phyloP scores from a whole-genome alignment of 2,329 filamentous ascomycete species.

The Aspergillus spinulosporus region DNA sequence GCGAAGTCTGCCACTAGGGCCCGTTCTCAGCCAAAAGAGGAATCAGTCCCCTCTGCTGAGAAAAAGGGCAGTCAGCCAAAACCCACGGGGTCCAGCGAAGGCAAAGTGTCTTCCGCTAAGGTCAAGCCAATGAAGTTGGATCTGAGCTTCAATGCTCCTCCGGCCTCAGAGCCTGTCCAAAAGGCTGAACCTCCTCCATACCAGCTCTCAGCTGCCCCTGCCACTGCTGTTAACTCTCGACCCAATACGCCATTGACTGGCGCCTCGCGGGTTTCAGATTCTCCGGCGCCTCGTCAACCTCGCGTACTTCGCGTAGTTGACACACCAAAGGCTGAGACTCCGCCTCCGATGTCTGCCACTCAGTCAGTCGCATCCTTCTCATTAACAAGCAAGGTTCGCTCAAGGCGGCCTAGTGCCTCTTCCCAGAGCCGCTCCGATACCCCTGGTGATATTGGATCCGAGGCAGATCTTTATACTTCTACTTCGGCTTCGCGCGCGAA shows the following conservation, averaged over 20 bases:
- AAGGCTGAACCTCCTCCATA: conserved; percentile 27
- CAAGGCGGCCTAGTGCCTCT: conserved; percentile 47
- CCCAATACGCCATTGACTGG: conserved; percentile 50
- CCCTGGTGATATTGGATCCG: conserved; percentile 60
- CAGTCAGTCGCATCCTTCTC: conserved; percentile 36
- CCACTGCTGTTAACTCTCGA: conserved; percentile 45
- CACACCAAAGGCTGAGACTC: conserved; percentile 55
- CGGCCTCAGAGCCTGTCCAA: conserved; percentile 21
- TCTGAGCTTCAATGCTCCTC: conserved; percentile 26
- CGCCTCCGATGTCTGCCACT: conserved; percentile 31
- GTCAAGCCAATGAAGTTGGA: conserved; percentile 38
- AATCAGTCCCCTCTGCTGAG: conserved; percentile 18
- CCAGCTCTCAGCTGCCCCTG: conserved; percentile 27
- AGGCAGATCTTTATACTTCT: conserved; percentile 59
- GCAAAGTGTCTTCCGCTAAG: conserved; percentile 22
- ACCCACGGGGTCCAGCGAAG: conserved; percentile 12
- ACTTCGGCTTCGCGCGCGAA: conserved; percentile 61
- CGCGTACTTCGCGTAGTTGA: conserved; percentile 59
- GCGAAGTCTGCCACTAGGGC: conserved; percentile 33
- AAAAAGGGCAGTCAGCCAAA: conserved; percentile 22
- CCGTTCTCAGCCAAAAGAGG: conserved; percentile 26
- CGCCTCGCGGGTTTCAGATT: conserved; percentile 40
- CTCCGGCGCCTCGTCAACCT: conserved; percentile 43
- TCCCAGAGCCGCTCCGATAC: conserved; percentile 62
- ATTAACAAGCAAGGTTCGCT: conserved; percentile 33